Conservation (phyloP, 2,329 filamentous ascomycete genomes). For the Aspergillus glaucus region DNA sequence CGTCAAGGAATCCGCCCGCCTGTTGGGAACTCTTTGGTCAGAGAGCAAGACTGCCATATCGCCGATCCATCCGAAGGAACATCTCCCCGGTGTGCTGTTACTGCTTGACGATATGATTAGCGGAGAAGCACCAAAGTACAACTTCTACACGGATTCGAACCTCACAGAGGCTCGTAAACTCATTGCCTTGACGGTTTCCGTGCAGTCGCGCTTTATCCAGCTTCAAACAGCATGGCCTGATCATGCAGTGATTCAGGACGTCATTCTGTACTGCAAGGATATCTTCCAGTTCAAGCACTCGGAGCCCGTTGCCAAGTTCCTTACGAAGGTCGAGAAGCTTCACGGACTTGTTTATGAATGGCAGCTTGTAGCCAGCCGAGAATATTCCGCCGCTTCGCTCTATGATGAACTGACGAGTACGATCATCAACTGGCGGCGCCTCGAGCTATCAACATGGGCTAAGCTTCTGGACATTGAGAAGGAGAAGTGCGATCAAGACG, state of each 20-base stretch:
- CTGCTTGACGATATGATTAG: constrained; percentile 57
- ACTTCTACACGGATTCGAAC: constrained; percentile 85
- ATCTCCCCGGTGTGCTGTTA: constrained; percentile 63
- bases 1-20: constrained; percentile 27
- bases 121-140: constrained; percentile 55
- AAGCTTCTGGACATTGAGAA: constrained; percentile 80
- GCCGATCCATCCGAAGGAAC: constrained; percentile 38
- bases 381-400: constrained; percentile 62
- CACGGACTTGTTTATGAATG: constrained; percentile 84
- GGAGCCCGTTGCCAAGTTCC: constrained; percentile 78
- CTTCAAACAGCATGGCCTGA: constrained; percentile 61
- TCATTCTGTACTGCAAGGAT: constrained; percentile 66
- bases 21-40: constrained; percentile 31
- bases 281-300: constrained; percentile 68
- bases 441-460: constrained; percentile 90
- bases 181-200: constrained; percentile 60
- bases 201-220: constrained; percentile 65
- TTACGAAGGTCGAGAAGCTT: constrained; percentile 81
- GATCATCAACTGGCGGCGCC: constrained; percentile 80
- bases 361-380: constrained; percentile 84
- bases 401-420: constrained; percentile 74
- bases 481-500: constrained; percentile 67
- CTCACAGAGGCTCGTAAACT: constrained; percentile 68
- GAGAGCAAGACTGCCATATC: constrained; percentile 17
- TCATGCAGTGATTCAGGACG: constrained; percentile 74